Evolutionary conservation across 2,329 filamentous ascomycete species (phyloP).

Genomic region (Aspergillus pseudotamarii): DNA sequence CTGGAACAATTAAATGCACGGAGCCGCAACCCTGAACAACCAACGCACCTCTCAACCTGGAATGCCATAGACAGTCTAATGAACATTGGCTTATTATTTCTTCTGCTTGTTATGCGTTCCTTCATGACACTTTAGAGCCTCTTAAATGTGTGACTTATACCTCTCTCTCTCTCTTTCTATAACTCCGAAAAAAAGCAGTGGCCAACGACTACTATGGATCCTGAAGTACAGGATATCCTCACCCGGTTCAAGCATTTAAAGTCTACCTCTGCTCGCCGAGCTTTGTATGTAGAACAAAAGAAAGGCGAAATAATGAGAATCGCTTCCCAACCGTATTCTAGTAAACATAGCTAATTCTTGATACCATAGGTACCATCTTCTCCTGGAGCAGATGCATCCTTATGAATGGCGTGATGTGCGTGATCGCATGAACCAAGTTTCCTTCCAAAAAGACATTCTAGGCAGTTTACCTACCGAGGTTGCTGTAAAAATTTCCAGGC

Average conservation of each 20-base stretch:
- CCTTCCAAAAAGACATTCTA: slow-evolving; percentile 38
- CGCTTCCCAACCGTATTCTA: neutral
- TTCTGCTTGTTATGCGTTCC: neutral
- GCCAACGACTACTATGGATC: slow-evolving; percentile 1
- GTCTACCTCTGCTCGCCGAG: slow-evolving; percentile 6
- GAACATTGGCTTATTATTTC: neutral
- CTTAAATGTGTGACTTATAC: neutral
- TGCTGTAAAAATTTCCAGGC: slow-evolving; percentile 27
- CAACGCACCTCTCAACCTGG: neutral
- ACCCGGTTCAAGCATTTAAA: slow-evolving; percentile 6
- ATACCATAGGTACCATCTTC: slow-evolving; percentile 27
- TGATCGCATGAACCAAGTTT: slow-evolving; percentile 19
- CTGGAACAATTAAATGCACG: slow-evolving; percentile 10
- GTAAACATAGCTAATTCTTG: neutral
- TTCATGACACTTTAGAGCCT: neutral
- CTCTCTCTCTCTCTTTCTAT: neutral
- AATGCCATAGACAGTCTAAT: neutral
- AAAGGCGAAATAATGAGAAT: neutral
- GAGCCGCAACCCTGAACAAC: slow-evolving; percentile 3
- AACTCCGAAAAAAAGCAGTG: neutral
- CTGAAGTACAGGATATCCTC: slow-evolving; percentile 6
- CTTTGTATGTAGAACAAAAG: slow-evolving; percentile 7
- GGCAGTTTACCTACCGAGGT: slow-evolving; percentile 37
- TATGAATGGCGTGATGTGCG: slow-evolving; percentile 38
- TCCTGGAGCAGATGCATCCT: slow-evolving; percentile 30